Percentiles rank a stretch among this genome's conserved stretches.
phyloP scores from a whole-genome alignment of 2,329 filamentous ascomycete species.

The Scedosporium minutisporum region DNA sequence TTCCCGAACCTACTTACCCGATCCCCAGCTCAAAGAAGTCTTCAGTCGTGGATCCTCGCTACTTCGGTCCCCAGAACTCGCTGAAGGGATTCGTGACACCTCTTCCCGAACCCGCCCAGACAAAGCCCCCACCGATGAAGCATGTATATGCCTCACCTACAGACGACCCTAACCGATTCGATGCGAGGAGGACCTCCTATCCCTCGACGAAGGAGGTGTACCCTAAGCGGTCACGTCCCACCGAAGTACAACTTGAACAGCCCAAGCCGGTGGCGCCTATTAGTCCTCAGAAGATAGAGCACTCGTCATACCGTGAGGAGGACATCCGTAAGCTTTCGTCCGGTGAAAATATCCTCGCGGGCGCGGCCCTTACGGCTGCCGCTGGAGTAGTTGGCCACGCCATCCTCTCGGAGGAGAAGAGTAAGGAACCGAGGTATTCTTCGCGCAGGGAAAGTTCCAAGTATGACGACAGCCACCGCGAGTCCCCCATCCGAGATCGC shows the following conservation, averaged over 20 bases:
- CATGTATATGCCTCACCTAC: constrained; percentile 56
- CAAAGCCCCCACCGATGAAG: neutral
- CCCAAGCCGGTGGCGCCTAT: constrained; percentile 72
- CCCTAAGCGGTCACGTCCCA: constrained; percentile 30
- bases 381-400: constrained; percentile 34
- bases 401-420: neutral
- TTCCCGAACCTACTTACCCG: neutral
- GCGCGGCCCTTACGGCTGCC: constrained; percentile 37
- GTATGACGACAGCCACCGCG: constrained; percentile 7
- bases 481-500: neutral
- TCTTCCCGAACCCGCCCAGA: neutral
- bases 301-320: constrained; percentile 3
- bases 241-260: constrained; percentile 67
- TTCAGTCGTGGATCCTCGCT: constrained; percentile 45
- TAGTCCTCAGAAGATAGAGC: constrained; percentile 35
- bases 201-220: constrained; percentile 30
- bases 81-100: constrained; percentile 39
- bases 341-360: constrained; percentile 26
- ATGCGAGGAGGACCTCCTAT: constrained; percentile 43
- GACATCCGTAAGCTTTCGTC: neutral
- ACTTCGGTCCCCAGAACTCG: constrained; percentile 54
- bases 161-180: constrained; percentile 53
- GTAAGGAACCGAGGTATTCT: constrained; percentile 24
- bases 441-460: constrained; percentile 20
- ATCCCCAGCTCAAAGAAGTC: constrained; percentile 22